Conservation (phyloP, 1,284 basidiomycete species). For the Apiotrichum brassicae region DNA sequence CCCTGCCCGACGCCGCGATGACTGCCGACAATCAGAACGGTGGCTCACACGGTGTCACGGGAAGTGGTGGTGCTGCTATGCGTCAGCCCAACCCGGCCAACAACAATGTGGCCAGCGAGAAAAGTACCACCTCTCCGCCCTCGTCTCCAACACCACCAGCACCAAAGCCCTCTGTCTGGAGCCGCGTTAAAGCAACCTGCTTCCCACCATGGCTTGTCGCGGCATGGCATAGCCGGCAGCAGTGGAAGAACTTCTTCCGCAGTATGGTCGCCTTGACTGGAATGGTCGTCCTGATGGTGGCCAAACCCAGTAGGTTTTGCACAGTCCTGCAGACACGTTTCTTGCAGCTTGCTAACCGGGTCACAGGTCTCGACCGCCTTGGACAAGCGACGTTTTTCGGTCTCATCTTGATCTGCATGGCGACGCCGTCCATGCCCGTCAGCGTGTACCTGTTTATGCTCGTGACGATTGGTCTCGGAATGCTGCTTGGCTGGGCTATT, state of each 20-base stretch:
- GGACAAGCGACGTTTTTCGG: conserved; percentile 28
- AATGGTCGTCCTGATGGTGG: conserved; percentile 32
- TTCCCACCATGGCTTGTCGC: conserved; percentile 27
- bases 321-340: conserved; percentile 25
- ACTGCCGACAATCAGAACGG: too few relatives aligned
- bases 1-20: too few relatives aligned
- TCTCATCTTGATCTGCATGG: conserved; percentile 33
- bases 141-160: too few relatives aligned
- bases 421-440: conserved; percentile 41
- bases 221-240: conserved; percentile 20
- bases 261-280: conserved; percentile 34
- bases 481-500: conserved; percentile 68
- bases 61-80: too few relatives aligned
- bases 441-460: conserved; percentile 46
- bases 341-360: conserved; percentile 1
- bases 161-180: too few relatives aligned
- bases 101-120: too few relatives aligned
- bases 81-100: too few relatives aligned
- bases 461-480: conserved; percentile 54
- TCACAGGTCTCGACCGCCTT: background rate
- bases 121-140: too few relatives aligned
- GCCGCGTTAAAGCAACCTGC: too few relatives aligned
- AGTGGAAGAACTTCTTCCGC: conserved; percentile 42
- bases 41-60: too few relatives aligned
- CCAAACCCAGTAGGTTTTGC: too few relatives aligned